Evolutionary conservation across 441 rosid genomes (phyloP).

Genomic region (Viola pubescens): DNA sequence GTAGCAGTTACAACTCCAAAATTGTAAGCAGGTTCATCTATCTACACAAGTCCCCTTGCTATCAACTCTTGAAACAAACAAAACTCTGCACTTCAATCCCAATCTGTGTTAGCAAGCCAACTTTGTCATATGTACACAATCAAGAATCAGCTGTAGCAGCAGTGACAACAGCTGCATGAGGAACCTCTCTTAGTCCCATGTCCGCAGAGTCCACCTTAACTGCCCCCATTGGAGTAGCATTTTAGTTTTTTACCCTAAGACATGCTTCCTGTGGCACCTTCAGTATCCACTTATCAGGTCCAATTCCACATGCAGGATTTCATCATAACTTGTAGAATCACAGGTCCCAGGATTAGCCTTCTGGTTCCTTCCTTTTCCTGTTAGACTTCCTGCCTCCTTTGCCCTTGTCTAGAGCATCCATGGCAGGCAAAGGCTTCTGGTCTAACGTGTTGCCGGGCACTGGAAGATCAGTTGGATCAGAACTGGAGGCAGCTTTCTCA

Average conservation of each 20-base stretch:
- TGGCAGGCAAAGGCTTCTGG: conserved; percentile 30
- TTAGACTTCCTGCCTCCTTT: conserved; percentile 57
- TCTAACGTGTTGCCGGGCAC: conserved; percentile 31
- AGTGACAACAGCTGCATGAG: conserved; percentile 3
- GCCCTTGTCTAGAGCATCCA: conserved; percentile 53
- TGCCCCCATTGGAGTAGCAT: neutral
- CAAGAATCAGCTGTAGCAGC: conserved; percentile 17
- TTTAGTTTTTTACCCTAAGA: neutral
- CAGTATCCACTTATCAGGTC: neutral
- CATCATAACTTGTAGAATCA: conserved; percentile 1
- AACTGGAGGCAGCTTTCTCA: conserved; percentile 34
- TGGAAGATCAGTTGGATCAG: conserved; percentile 35
- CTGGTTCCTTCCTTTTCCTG: conserved; percentile 91
- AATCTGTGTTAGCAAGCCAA: conserved; percentile 34
- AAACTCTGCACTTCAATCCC: conserved; percentile 10
- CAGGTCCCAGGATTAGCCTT: conserved; percentile 29
- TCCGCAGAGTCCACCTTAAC: neutral
- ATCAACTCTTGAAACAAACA: conserved; percentile 14
- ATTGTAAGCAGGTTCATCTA: conserved; percentile 1
- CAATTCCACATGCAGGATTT: neutral
- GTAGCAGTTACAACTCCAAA: conserved; percentile 27
- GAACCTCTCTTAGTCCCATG: neutral
- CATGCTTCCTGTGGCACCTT: conserved; percentile 3
- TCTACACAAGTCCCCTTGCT: conserved; percentile 17
- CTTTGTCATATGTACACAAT: conserved; percentile 23